A percentile compares a stretch with the other conserved stretches of the same genome.
phyloP scores from a whole-genome alignment of 1,139 yeast genomes.

The Saccharomyces hybrid region DNA sequence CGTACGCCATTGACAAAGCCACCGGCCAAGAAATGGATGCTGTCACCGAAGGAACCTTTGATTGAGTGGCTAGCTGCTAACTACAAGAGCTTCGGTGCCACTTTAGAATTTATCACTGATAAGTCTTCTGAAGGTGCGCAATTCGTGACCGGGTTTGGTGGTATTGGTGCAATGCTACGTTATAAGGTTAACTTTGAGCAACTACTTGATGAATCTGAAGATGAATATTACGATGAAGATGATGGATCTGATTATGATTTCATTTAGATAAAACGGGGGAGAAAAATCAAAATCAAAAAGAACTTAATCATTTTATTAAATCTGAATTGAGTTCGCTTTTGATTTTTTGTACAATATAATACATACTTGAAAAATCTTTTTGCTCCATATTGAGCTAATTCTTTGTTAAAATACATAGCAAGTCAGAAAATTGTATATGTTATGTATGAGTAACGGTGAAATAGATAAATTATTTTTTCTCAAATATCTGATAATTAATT shows the following conservation, averaged over 20 bases:
- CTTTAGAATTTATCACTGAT: conserved; percentile 91
- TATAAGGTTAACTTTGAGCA: conserved; percentile 96
- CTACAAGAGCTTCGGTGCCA: conserved; percentile 89
- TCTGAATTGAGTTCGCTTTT: conserved; percentile 1
- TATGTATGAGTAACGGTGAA: neutral
- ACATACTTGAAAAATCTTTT: conserved; percentile 4
- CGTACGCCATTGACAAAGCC: conserved; percentile 69
- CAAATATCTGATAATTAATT: neutral
- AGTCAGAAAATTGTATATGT: conserved; percentile 2
- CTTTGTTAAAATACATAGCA: neutral
- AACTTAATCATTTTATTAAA: neutral
- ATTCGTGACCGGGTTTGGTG: conserved; percentile 96
- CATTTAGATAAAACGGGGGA: conserved; percentile 20
- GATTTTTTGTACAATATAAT: conserved; percentile 6
- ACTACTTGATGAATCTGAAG: conserved; percentile 81
- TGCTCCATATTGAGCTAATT: neutral
- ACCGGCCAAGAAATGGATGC: conserved; percentile 89
- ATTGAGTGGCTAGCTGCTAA: conserved; percentile 97
- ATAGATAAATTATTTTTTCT: conserved; percentile 2
- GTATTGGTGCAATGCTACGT: conserved; percentile 92
- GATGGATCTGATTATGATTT: conserved; percentile 44
- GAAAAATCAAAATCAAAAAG: neutral
- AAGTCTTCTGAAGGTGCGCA: conserved; percentile 97
- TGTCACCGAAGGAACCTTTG: conserved; percentile 71
- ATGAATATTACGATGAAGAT: conserved; percentile 77